Base-by-base conservation (phyloP, 2,329 filamentous ascomycete genomes). In the Aspergillus ibericus region DNA sequence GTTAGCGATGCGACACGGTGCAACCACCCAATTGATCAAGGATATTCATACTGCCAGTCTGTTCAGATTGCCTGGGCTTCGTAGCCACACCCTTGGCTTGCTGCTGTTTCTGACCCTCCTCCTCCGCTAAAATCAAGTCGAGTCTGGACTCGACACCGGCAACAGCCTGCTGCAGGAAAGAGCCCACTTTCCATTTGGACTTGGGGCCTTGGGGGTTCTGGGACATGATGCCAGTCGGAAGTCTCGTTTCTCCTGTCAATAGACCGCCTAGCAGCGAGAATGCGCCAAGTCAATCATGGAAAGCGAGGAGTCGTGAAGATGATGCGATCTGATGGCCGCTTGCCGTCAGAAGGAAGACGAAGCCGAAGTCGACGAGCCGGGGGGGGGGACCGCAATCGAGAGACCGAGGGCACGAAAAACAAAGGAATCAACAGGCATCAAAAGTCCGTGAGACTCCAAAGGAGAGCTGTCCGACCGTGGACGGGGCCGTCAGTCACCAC, bases 111-210 rank as follows among this genome's bases (percentile, higher is more conserved):
- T 59, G 61, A 6, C 63, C 56, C 25, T 66, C 86, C 56, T 91
- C 87, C 65, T 97, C 93, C 55, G 92, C 87, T 60, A 99, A 83
- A 59, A 99, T 96, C 51, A 86, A 93, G 75, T 99, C 95, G 59
- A 99, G 84, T 44, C 91, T 88, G 59, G 93, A 96, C 78, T 99
- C 95, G 58, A 99, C 90, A 60, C 93, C 93, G 55, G 93, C 92
- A 60, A 98, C 92, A 63, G 93, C 93, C 76, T 93, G 91, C 64
- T 92, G 90, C 60, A 97, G 83, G 72, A 96, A 89, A 32, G 86
- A 74, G 12, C 75, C 73, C 50, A 78, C 87, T 47, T 88, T 89
- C 90, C 90, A 92, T 85, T 84, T 84, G 52, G 84, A 84, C 61
- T 83, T 79, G 65, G 85, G 65, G 56, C 77, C 77, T 18, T 70